Evolutionary conservation across 371 early-diverging fungal species (phyloP), one percentile per base, ranked within the genome.

Genomic region (Rhizopus stolonifer): DNA sequence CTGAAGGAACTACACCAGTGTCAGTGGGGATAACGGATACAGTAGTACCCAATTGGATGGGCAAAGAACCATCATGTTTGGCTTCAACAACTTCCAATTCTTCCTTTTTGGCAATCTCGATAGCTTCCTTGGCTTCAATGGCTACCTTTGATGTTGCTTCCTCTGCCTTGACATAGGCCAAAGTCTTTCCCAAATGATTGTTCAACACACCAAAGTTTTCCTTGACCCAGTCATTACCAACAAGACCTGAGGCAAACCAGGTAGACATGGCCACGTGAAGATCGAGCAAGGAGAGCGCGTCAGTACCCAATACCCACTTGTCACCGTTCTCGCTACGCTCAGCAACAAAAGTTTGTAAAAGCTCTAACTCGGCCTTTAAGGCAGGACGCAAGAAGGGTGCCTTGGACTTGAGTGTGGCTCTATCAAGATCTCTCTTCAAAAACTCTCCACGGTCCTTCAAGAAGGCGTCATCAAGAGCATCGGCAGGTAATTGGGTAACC

Each of bases 1-100:
- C 44, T 1, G 72, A 57, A 18, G 77, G 77, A n/a, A 72, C 54
- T 24, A 62, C 67, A 10, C 79, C 81, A 17, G 68, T 65, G 49
- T 83, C 83, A 18, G 68, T 58, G 0, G 83, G 83, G 0, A 58
- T 33, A 7, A 83, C 71, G 0, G 60, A 25, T 4, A 83, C 78
- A 4, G 45, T 4, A 24, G 71, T 61, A 2, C 83, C 83, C 2
- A 65, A 29, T n/a, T 53, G 52, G 10, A 72, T 56, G 4, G 52
- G 54, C 8, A 50, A 51, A 4, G 56, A 36, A 6, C 60, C 65
- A 34, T 62, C 60, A 17, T 50, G 64, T 42, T 40, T 40, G 15
- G 34, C 11, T 19, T 46, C 18, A 13, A 18, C 21, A 14, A 46
- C 15, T 0, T 19, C 45, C 8, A 14, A 26, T 5, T 32, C 31